Evolutionary conservation across 306 rosid genomes (phyloP).

Genomic region (Herpetospermum pedunculosum): DNA sequence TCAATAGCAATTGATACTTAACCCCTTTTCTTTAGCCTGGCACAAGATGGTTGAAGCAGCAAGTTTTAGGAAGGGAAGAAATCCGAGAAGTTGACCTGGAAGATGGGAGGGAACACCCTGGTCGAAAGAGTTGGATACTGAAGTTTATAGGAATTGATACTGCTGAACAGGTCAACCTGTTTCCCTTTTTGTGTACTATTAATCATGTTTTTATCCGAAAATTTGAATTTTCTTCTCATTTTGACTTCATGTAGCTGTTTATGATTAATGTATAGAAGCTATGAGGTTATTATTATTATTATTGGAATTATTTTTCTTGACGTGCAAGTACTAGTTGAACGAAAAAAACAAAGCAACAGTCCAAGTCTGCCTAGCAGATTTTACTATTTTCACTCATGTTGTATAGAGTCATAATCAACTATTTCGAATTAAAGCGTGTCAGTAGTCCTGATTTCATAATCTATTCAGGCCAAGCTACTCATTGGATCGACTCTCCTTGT

Average conservation of each 20-base stretch:
- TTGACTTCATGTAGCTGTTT: neutral
- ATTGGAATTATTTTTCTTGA: too few species aligned
- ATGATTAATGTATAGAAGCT: neutral
- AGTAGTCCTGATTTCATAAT: constrained; percentile 16
- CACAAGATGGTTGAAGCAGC: constrained; percentile 74
- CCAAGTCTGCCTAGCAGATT: neutral
- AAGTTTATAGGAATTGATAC: constrained; percentile 59
- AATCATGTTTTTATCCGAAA: neutral
- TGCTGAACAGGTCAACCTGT: constrained; percentile 44
- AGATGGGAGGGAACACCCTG: constrained; percentile 82
- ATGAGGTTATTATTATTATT: too few species aligned
- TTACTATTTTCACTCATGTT: neutral
- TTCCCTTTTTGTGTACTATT: neutral
- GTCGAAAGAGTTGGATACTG: constrained; percentile 75
- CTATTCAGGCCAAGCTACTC: constrained; percentile 71
- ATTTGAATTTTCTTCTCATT: neutral
- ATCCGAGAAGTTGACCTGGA: constrained; percentile 60
- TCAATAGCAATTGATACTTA: neutral
- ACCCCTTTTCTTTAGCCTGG: constrained; percentile 48
- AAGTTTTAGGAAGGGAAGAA: constrained; percentile 34
- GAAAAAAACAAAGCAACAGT: neutral
- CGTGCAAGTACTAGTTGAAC: neutral
- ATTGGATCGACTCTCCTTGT: constrained; percentile 79
- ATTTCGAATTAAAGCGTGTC: constrained; percentile 5
- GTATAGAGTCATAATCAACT: neutral